Evolutionary conservation across 2,329 filamentous ascomycete genomes (phyloP).

Genomic region (Pezicula neosporulosa): DNA sequence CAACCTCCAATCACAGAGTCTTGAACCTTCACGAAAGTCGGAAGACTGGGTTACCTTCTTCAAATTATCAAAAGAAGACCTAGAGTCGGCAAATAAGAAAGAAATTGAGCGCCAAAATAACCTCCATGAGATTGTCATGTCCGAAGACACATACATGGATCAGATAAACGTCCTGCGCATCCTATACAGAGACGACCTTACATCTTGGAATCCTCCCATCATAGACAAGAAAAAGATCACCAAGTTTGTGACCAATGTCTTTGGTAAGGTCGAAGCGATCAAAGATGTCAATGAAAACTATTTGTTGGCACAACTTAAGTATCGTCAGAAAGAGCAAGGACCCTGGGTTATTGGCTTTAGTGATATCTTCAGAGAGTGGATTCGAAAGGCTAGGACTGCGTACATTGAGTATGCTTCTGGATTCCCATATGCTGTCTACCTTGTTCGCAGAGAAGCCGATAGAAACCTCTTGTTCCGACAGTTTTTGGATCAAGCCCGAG

Average conservation of each 20-base stretch:
- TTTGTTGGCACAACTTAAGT: slow-evolving; percentile 89
- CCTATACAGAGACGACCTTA: slow-evolving; percentile 81
- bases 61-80: slow-evolving; percentile 72
- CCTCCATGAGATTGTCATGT: slow-evolving; percentile 90
- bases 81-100: slow-evolving; percentile 72
- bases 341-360: slow-evolving; percentile 94
- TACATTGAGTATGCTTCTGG: slow-evolving; percentile 91
- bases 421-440: slow-evolving; percentile 79
- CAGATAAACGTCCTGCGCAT: slow-evolving; percentile 82
- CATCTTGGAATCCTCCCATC: slow-evolving; percentile 70
- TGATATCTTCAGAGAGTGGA: slow-evolving; percentile 98
- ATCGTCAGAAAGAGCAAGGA: slow-evolving; percentile 93
- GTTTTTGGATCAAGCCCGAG: slow-evolving; percentile 78
- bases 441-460: slow-evolving; percentile 80
- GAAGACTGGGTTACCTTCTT: slow-evolving; percentile 92
- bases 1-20: slow-evolving; percentile 71
- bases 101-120: slow-evolving; percentile 92
- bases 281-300: slow-evolving; percentile 91
- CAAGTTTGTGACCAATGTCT: slow-evolving; percentile 80
- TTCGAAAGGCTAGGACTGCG: slow-evolving; percentile 81
- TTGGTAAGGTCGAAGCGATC: slow-evolving; percentile 86
- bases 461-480: slow-evolving; percentile 81
- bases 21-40: slow-evolving; percentile 61
- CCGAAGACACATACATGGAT: slow-evolving; percentile 87
- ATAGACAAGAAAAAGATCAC: slow-evolving; percentile 74